Percentiles rank a stretch among this genome's conserved stretches.
Evolutionary conservation across 2,329 filamentous ascomycete species (phyloP).

Genomic region (Aureobasidium melanogenum): DNA sequence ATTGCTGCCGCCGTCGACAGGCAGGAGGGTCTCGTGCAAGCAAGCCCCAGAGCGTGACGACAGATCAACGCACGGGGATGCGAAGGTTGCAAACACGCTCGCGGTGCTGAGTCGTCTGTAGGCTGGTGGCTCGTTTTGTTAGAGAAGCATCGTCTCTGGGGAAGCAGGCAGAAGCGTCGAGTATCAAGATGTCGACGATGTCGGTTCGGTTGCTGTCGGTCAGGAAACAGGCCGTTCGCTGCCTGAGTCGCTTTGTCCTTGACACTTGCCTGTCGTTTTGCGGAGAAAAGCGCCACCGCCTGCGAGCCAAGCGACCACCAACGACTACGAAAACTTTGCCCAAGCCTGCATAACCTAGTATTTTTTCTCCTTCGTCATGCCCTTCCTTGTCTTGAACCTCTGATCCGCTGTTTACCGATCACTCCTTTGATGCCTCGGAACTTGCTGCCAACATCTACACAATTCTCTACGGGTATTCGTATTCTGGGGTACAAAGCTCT

Average conservation of each 20-base stretch:
- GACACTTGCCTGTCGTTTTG: background rate
- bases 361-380: background rate
- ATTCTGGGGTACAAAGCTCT: background rate
- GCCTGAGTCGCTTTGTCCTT: slow-evolving; percentile 3
- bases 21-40: slow-evolving; percentile 4
- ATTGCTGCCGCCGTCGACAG: background rate
- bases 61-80: slow-evolving; percentile 9
- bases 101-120: background rate
- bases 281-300: slow-evolving; percentile 5
- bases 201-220: background rate
- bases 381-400: background rate
- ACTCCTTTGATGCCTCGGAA: background rate
- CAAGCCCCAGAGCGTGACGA: slow-evolving; percentile 7
- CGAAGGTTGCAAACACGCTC: slow-evolving; percentile 1
- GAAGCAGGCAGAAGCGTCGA: background rate
- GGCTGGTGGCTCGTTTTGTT: background rate
- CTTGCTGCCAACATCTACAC: background rate
- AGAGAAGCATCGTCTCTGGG: background rate
- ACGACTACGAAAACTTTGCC: background rate
- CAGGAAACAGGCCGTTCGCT: slow-evolving; percentile 1
- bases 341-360: background rate
- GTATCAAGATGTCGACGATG: background rate
- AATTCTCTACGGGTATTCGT: background rate
- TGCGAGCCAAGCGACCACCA: background rate
- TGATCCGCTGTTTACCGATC: background rate